Conservation (phyloP, 108 stramenopile genomes). For the Aurantiochytrium sp. region DNA sequence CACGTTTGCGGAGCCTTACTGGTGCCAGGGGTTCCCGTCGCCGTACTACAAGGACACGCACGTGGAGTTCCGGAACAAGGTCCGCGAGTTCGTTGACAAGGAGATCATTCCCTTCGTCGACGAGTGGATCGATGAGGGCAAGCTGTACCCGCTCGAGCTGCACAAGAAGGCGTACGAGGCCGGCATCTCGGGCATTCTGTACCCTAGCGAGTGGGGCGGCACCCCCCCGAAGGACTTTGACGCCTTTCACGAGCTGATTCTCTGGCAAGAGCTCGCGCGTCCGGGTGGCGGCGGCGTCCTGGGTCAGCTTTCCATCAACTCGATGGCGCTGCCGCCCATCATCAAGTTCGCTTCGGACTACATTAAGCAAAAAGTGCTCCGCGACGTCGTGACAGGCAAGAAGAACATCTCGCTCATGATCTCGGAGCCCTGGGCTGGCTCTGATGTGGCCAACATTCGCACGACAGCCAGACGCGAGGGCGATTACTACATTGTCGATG, state of each 20-base stretch:
- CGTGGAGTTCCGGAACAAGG: neutral
- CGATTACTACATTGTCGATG: conserved; percentile 58
- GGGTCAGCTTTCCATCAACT: neutral
- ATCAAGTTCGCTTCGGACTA: neutral
- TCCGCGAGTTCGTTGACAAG: conserved; percentile 7
- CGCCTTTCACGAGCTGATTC: conserved; percentile 15
- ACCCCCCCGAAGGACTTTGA: neutral
- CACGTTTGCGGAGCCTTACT: neutral
- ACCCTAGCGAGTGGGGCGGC: neutral
- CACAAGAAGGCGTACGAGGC: conserved; percentile 17
- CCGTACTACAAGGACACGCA: conserved; percentile 12
- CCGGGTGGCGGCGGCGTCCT: neutral
- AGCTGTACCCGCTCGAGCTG: conserved; percentile 1
- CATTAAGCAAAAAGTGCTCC: conserved; percentile 2
- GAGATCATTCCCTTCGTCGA: neutral
- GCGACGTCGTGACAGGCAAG: neutral
- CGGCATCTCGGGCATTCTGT: neutral
- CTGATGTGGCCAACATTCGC: conserved; percentile 29
- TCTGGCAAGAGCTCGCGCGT: neutral
- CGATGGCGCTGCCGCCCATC: conserved; percentile 12
- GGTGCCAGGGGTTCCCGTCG: conserved; percentile 7
- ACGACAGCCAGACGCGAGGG: conserved; percentile 32
- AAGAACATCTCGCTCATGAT: conserved; percentile 18
- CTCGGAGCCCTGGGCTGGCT: conserved; percentile 33
- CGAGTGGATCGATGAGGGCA: neutral